Evolutionary conservation across 352 stramenopile species (phyloP), one percentile per base, ranked within the genome.

Genomic region (Phytophthora uliginosa): DNA sequence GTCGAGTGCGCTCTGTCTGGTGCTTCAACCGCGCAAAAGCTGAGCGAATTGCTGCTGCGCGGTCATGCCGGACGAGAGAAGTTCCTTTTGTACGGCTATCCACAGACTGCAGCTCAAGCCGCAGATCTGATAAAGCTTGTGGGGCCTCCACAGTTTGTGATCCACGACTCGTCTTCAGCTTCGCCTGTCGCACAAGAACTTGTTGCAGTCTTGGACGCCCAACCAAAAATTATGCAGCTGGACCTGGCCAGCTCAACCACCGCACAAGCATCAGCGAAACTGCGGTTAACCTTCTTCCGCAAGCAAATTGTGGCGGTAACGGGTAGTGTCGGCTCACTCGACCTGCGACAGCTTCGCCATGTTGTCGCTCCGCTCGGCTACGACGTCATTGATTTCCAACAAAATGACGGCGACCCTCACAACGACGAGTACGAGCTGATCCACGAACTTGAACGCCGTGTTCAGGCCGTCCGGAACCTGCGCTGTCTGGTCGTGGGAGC

Each of bases 401-500:
- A 36, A 22, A 56, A 61, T 12, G 22, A 42, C 22, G 24, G 24
- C 24, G 24, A 2, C 24, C 24, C 24, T 26, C 38, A 57, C 36
- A 18, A 56, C 50, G 36, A 58, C 47, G 64, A 63, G 50, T 18
- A 26, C 28, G 28, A 66, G 15, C 31, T 28, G 26, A 15, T 68
- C 8, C 51, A 15, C 38, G 54, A 54, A 10, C 40, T 82, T 20
- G 63, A 78, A 55, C 58, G 70, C 8, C 64, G 55, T n/a, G 36
- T 86, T 24, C 66, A 78, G 66, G 59, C 53, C 10, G 65, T 68
- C 4, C 63, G 77, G 13, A 58, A 52, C 10, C 71, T 71, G 13
- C 74, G 77, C 1, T 86, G 78, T 48, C 58, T 91, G 13, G 63
- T 91, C 0, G 18, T 91, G 7, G 70, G 72, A 38, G 65, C 58